These are phyloP conservation scores for Penicillium sclerotiorum DNA, from an alignment of 2,329 filamentous ascomycete genomes.

Conservation along the genomic window DNA sequence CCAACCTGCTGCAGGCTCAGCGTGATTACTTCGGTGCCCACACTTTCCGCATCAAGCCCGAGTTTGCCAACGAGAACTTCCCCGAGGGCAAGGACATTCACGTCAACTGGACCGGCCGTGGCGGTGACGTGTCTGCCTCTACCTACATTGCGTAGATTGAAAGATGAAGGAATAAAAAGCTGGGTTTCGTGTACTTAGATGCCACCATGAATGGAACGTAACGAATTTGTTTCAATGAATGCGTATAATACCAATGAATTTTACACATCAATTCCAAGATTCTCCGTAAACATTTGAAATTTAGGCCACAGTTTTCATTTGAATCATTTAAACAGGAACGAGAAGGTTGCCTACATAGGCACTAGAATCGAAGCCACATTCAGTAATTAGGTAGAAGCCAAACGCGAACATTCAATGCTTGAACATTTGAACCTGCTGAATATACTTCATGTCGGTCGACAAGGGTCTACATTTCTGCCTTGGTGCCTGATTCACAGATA, in stretches of 20 bases:
- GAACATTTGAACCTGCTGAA: no score
- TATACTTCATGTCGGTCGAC: background rate
- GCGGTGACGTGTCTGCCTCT: conserved; percentile 94
- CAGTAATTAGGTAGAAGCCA: no score
- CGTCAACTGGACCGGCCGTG: conserved; percentile 99
- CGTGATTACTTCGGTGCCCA: conserved; percentile 99
- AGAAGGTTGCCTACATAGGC: no score
- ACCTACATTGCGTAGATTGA: conserved; percentile 89
- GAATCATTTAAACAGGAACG: no score
- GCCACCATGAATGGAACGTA: conserved; percentile 29
- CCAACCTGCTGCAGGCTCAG: conserved; percentile 98
- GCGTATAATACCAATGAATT: background rate
- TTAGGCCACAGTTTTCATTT: no score
- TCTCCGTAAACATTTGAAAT: background rate
- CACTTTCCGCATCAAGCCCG: conserved; percentile 87
- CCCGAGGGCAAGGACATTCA: conserved; percentile 85
- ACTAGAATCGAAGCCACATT: no score
- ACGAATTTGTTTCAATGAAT: conserved; percentile 22
- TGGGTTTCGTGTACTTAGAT: conserved; percentile 32
- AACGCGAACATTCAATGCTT: background rate
- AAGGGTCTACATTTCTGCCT: background rate
- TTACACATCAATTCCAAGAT: background rate
- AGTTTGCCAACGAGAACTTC: conserved; percentile 76
- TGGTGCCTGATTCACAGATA: background rate
- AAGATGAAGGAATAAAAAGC: conserved; percentile 26